Conservation (phyloP, 2,329 filamentous ascomycete genomes). For the Cryphonectria parasitica region DNA sequence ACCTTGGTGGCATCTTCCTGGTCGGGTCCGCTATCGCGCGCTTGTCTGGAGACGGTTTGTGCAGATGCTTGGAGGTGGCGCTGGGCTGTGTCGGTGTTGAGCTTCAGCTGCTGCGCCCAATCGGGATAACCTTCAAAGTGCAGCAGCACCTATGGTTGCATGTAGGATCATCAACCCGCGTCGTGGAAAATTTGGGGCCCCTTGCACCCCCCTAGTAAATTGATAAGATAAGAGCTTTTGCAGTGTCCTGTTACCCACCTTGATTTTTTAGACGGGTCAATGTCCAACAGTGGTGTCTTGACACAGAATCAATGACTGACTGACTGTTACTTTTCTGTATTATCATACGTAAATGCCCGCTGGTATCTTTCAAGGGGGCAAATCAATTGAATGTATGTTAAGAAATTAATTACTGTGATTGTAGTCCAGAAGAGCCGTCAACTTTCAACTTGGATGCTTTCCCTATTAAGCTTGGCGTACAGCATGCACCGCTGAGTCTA, state of each 20-base stretch:
- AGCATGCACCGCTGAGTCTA: not conserved
- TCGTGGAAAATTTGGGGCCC: constrained; percentile 24
- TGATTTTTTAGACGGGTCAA: not conserved
- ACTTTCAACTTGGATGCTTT: not conserved
- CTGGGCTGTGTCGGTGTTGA: not conserved
- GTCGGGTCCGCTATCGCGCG: not conserved
- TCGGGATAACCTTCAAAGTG: not conserved
- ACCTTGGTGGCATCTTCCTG: constrained; percentile 27
- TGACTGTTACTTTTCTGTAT: not conserved
- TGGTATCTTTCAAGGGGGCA: too few species aligned
- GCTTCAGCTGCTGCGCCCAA: not conserved
- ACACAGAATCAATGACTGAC: not conserved
- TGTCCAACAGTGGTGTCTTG: not conserved
- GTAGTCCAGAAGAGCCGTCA: not conserved
- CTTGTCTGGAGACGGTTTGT: not conserved
- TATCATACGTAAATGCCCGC: not conserved
- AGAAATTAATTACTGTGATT: not conserved
- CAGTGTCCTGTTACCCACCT: not conserved
- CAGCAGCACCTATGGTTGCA: not conserved
- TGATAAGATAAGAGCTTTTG: constrained; percentile 20
- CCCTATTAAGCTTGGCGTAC: not conserved
- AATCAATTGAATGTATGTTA: not conserved
- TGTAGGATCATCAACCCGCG: not conserved
- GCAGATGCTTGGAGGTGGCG: not conserved
- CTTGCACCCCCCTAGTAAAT: not conserved